A percentile compares a stretch with the other conserved stretches of the same genome.
Conservation (phyloP, 352 stramenopile species). For the Phytophthora agathidicida region DNA sequence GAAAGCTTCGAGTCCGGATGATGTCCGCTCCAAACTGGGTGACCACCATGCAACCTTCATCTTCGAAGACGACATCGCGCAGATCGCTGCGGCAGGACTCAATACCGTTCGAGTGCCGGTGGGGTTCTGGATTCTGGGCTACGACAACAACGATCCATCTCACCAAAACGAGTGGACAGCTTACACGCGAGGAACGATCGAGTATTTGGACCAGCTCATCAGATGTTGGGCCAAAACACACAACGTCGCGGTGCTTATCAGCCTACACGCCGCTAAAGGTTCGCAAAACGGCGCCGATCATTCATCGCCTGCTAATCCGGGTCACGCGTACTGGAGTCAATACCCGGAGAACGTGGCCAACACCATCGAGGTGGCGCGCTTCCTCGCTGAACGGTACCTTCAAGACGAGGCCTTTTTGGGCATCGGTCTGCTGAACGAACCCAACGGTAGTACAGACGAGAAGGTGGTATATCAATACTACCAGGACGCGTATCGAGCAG, state of each 20-base stretch:
- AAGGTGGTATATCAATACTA: slow-evolving; percentile 75
- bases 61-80: slow-evolving; percentile 60
- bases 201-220: slow-evolving; percentile 56
- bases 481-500: slow-evolving; percentile 63
- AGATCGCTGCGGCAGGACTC: slow-evolving; percentile 52
- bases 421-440: slow-evolving; percentile 78
- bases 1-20: slow-evolving; percentile 37
- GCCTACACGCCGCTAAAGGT: slow-evolving; percentile 56
- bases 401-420: slow-evolving; percentile 72
- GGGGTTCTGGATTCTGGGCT: slow-evolving; percentile 61
- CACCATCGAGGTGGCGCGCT: slow-evolving; percentile 54
- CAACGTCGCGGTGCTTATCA: slow-evolving; percentile 63
- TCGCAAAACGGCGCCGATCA: slow-evolving; percentile 62
- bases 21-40: slow-evolving; percentile 46
- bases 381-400: slow-evolving; percentile 69
- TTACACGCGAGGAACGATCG: slow-evolving; percentile 45
- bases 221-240: slow-evolving; percentile 47
- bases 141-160: slow-evolving; percentile 39
- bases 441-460: slow-evolving; percentile 50
- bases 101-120: slow-evolving; percentile 69
- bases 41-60: slow-evolving; percentile 71
- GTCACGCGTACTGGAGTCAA: slow-evolving; percentile 56
- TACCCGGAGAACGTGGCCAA: slow-evolving; percentile 70
- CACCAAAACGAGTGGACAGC: slow-evolving; percentile 43
- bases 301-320: slow-evolving; percentile 40